These are phyloP conservation scores for Fraxinus nigra DNA, from an alignment of 305 asterid genomes.

Conservation along the genomic window DNA sequence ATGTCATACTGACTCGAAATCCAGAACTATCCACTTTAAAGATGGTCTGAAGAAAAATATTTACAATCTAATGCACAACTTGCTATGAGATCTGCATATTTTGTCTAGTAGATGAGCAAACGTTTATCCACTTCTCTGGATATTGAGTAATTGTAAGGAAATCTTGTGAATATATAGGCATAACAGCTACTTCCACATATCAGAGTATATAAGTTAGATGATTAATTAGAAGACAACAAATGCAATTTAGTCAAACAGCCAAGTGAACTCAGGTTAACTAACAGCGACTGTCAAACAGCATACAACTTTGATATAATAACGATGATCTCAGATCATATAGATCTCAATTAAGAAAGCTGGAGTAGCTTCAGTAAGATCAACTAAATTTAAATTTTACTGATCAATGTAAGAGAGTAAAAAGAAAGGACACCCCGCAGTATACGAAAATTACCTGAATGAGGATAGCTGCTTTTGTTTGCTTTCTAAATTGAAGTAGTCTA, in stretches of 20 bases:
- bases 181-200: not conserved
- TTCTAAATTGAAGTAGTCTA: conserved; percentile 44
- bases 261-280: not conserved
- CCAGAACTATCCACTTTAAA: not conserved
- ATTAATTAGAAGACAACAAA: not conserved
- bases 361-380: not conserved
- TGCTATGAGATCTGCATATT: not conserved
- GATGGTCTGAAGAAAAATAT: not conserved
- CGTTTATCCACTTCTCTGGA: not conserved
- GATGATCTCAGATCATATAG: not conserved
- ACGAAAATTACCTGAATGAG: conserved; percentile 54
- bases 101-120: not conserved
- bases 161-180: not conserved
- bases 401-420: not conserved
- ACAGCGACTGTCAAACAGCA: not conserved
- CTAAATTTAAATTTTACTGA: conserved; percentile 3
- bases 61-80: not conserved
- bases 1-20: not conserved
- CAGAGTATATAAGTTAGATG: not conserved
- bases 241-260: not conserved
- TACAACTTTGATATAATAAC: not conserved
- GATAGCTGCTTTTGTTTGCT: conserved; percentile 46
- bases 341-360: not conserved
- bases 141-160: not conserved
- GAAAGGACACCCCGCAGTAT: conserved; percentile 4